Percentiles rank a stretch among this genome's conserved stretches.
Conservation (phyloP, 2,329 filamentous ascomycete species). For the Colletotrichum eremochloae region DNA sequence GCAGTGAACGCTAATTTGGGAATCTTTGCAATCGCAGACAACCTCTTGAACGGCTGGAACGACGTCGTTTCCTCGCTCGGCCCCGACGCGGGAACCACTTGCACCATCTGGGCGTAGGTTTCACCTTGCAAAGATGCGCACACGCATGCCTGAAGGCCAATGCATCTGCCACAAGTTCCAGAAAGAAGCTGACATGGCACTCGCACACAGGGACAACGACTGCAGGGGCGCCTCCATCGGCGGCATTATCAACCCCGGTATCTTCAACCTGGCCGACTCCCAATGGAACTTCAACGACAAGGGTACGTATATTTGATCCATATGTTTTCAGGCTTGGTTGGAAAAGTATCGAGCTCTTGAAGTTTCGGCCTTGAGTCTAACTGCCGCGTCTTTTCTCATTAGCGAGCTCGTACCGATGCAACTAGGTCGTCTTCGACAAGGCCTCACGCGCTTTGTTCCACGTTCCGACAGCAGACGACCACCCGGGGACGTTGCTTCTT, state of each 20-base stretch:
- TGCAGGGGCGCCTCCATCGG: slow-evolving; percentile 1
- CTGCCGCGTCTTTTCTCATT: background rate
- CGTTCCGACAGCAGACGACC: background rate
- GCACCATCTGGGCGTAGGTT: slow-evolving; percentile 13
- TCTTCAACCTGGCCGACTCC: slow-evolving; percentile 5
- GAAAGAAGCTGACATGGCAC: background rate
- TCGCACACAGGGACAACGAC: background rate
- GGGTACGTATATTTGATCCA: background rate
- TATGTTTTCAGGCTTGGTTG: background rate
- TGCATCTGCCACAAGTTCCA: background rate
- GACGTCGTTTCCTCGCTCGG: slow-evolving; percentile 6
- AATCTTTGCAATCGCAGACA: background rate
- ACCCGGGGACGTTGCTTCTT: background rate
- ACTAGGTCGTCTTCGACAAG: background rate
- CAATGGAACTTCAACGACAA: slow-evolving; percentile 13
- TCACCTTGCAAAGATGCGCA: background rate
- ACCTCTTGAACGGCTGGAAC: background rate
- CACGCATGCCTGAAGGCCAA: background rate
- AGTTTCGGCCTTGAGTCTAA: background rate
- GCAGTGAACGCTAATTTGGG: background rate
- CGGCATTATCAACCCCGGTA: slow-evolving; percentile 16
- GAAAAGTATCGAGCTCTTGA: background rate
- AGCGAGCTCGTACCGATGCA: slow-evolving; percentile 10
- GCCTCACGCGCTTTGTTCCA: background rate
- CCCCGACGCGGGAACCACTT: background rate